Base-by-base conservation (phyloP, 139 green algal genomes). In the Coelastrella sp. region DNA sequence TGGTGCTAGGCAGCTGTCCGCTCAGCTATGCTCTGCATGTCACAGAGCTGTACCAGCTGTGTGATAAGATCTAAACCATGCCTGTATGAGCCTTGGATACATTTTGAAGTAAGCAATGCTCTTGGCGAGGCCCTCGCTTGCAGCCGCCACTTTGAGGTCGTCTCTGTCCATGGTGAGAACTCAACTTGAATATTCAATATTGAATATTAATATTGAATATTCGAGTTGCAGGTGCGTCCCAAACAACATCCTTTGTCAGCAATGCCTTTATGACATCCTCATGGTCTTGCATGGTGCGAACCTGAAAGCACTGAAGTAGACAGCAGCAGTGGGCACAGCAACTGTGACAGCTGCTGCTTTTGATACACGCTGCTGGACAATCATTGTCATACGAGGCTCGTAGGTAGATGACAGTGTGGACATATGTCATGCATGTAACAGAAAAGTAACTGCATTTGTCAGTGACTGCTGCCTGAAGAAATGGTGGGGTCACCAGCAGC, bases 121-220 rank as follows among this genome's bases (percentile, higher is more conserved):
- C 41, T 87, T 87, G 27, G 83, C 72, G 41, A 87, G 72, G n/a
- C n/a, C n/a, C n/a, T n/a, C n/a, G n/a, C n/a, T n/a, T 59, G 83
- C 83, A 27, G 34, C 40, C 5, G 32, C 45, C 43, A 83, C 72
- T 11, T 72, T 74, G 43, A 88, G 45, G 43, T 78, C 57, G 32
- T 81, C 81, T 25, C 53, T 74, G 62, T 27, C 51, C 30, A 4
- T 25, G 17, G 34, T 57, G 0, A 73, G n/a, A 37, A 84, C 76
- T 13, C 11, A 57, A 57, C 15, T 23, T 57, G 45, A 57, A 13
- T 57, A 13, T 9, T 57, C 11, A 57, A 23, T 23, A 13, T 13
- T 23, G 15, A 9, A 57, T 57, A 13, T 57, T 57, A 23, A 23
- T 23, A 57, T 57, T 9, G 15, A 57, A 2, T 13, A 57, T 57